Evolutionary conservation across 2,329 filamentous ascomycete genomes (phyloP).

Genomic region (Geosmithia morbida): DNA sequence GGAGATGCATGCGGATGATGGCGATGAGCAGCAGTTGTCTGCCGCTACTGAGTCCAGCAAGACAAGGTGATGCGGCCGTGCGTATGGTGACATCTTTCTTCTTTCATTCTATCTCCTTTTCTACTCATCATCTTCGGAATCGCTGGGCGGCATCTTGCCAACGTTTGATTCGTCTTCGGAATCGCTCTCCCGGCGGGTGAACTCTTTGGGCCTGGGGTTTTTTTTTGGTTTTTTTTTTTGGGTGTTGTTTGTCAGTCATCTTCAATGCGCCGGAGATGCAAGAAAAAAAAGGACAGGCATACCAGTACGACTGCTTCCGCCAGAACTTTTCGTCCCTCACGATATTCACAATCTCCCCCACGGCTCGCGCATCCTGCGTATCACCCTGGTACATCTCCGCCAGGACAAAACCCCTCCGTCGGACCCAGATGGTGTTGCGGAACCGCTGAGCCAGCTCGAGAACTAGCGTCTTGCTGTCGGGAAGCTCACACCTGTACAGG

Average conservation of each 20-base stretch:
- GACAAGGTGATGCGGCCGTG: conserved; percentile 10
- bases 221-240: no score
- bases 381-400: conserved; percentile 53
- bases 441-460: conserved; percentile 77
- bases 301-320: conserved; percentile 87
- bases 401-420: conserved; percentile 74
- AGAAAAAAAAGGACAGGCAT: conserved; percentile 6
- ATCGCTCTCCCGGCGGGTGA: conserved; percentile 51
- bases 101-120: no score
- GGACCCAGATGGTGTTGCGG: conserved; percentile 88
- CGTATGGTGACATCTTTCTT: not conserved
- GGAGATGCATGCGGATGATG: conserved; percentile 7
- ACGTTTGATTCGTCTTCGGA: conserved; percentile 68
- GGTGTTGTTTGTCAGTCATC: no score
- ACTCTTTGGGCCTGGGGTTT: conserved; percentile 76
- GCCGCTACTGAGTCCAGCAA: conserved; percentile 9
- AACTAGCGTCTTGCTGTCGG: conserved; percentile 49
- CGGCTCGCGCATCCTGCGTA: conserved; percentile 61
- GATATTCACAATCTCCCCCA: conserved; percentile 84
- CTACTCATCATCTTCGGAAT: conserved; percentile 54
- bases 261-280: no score
- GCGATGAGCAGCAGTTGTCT: not conserved
- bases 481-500: conserved; percentile 65
- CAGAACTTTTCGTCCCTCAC: conserved; percentile 84
- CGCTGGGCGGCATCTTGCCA: conserved; percentile 73